Percentiles rank a stretch among this genome's conserved stretches.
Conservation (phyloP, 2,329 filamentous ascomycete genomes). For the Periconia sp. region DNA sequence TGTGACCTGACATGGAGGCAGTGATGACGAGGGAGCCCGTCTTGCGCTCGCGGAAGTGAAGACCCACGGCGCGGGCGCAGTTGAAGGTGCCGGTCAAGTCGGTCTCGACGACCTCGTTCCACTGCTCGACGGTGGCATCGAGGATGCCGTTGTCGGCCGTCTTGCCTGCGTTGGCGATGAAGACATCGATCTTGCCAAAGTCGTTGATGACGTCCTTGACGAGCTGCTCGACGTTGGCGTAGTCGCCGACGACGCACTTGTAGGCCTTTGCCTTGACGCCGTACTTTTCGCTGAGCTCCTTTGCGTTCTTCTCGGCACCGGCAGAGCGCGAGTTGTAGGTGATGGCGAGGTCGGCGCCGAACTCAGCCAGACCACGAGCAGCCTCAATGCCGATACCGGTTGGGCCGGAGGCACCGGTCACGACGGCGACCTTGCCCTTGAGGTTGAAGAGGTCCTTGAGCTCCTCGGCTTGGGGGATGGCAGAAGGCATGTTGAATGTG, state of each 20-base stretch:
- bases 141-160: constrained; percentile 70
- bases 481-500: constrained; percentile 54
- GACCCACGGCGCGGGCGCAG: constrained; percentile 85
- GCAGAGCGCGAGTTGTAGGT: constrained; percentile 66
- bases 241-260: constrained; percentile 64
- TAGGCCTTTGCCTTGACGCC: constrained; percentile 69
- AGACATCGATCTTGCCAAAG: constrained; percentile 69
- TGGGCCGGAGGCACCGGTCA: constrained; percentile 60
- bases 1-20: constrained; percentile 74
- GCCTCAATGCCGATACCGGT: constrained; percentile 70
- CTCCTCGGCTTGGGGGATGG: constrained; percentile 58
- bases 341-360: constrained; percentile 65
- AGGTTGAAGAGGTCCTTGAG: constrained; percentile 59
- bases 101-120: constrained; percentile 77
- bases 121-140: constrained; percentile 70
- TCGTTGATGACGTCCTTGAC: constrained; percentile 65
- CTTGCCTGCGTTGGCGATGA: constrained; percentile 70
- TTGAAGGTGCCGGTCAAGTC: constrained; percentile 88
- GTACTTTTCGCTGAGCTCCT: constrained; percentile 61
- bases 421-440: constrained; percentile 57
- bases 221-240: constrained; percentile 58
- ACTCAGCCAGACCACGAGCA: constrained; percentile 65
- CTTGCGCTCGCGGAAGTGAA: constrained; percentile 70
- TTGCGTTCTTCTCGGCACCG: constrained; percentile 67
- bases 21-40: constrained; percentile 68